Base-by-base conservation (phyloP, 345 rosid species). In the Zanthoxylum bungeanum region DNA sequence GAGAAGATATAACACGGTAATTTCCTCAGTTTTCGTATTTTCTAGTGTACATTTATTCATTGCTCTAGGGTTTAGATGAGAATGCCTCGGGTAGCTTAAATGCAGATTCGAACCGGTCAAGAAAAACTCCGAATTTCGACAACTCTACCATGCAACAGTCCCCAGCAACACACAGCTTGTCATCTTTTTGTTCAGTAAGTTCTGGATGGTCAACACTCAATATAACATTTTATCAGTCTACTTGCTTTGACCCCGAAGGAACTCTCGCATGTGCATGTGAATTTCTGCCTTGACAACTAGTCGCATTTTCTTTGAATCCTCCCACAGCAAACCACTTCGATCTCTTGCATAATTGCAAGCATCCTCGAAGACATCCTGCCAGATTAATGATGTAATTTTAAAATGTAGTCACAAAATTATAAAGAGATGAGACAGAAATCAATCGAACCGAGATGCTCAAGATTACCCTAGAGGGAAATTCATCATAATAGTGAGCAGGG, bases 291-390 rank as follows among this genome's bases (percentile, higher is more conserved):
- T 95, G 24, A 89, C 97, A 19, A 82, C 82, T 70, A 95, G 76
- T 10, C 89, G 86, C 98, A 92, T 95, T 72, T 75, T 90, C 85
- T 91, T 91, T 3, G 97, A 79, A 78, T 95, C 98, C 78, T 92
- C 99, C 99, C 98, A 95, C 2, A 92, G 91, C 79, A 92, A 81
- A 70, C 97, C 92, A 62, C 82, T 73, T 66, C 88, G 77, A 61
- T 89, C 84, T 31, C 96, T 82, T 33, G 97, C 96, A 82, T 81
- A 92, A 82, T 91, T 89, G 39, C 91, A 89, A 34, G 97, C 98
- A 53, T 86, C 86, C 75, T 91, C 96, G 27, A 83, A 95, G 52
- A 89, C 91, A 19, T 92, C 98, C 98, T 95, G 85, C 69, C 60
- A 50, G 14, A 49, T 17, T 44, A 17, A 73, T 61, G 37, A 65